Base-by-base conservation (phyloP, 192 early-diverging fungal species). In the Dissophora globulifera region DNA sequence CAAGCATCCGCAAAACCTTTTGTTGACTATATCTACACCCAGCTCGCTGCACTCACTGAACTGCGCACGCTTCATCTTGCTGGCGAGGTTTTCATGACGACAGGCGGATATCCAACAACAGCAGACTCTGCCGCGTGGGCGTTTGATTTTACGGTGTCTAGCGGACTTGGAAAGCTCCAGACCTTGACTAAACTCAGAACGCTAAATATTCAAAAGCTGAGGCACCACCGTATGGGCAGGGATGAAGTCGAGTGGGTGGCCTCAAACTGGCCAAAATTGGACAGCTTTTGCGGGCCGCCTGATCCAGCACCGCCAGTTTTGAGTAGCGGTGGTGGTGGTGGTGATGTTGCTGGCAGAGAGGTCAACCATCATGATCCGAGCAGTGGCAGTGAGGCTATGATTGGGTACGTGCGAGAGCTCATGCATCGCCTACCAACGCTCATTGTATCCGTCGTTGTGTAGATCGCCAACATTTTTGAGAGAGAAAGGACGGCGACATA, bases 101-200 rank as follows among this genome's bases (percentile, higher is more conserved):
- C n/a, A n/a, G n/a, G n/a, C n/a, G n/a, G n/a, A n/a, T n/a, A n/a
- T n/a, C n/a, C n/a, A n/a, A n/a, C n/a, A n/a, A n/a, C n/a, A n/a
- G n/a, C n/a, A n/a, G n/a, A n/a, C n/a, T n/a, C n/a, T n/a, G n/a
- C n/a, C n/a, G n/a, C n/a, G n/a, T 58, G 64, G 64, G 53, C 45
- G 20, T 71, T 71, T 46, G 58, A 61, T 49, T 33, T 71, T 12
- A 57, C 50, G 27, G 17, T 71, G 2, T 26, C 30, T 16, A 62
- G 59, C 1, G 68, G 59, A 13, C 30, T 71, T 12, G 15, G 19
- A 4, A 64, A 60, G 17, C 25, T 64, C 6, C 45, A 9, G 33
- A 30, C 48, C 0, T 26, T 75, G 15, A 51, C 30, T 25, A 4
- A 60, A 10, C 26, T 75, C 12, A 29, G 19, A 17, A 33, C 2